phyloP scores from a whole-genome alignment of 139 green algal genomes.

The Chlorella sp. region DNA sequence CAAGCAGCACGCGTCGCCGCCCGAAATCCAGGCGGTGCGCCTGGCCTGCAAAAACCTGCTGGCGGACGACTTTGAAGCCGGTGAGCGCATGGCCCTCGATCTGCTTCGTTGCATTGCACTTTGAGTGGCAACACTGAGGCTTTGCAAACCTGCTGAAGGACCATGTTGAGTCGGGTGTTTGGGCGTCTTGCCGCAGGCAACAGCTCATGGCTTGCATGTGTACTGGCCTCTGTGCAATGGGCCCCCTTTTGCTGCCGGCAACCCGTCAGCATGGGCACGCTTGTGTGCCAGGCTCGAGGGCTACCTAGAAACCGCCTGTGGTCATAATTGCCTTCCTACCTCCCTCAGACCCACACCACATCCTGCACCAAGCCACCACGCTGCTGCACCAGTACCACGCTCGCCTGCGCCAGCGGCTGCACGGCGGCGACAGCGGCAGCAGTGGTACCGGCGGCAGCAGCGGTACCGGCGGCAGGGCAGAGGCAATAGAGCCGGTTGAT shows the following conservation, averaged over 20 bases:
- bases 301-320: no score
- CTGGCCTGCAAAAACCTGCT: constrained; percentile 16
- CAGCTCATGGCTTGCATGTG: no score
- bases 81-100: neutral
- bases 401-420: neutral
- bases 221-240: no score
- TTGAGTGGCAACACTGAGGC: no score
- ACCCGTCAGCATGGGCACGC: no score
- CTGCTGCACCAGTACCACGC: constrained; percentile 29
- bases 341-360: neutral
- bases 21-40: constrained; percentile 15
- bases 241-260: no score
- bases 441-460: no score
- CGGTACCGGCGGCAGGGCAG: neutral
- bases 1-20: constrained; percentile 33
- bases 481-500: neutral
- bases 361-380: neutral
- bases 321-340: no score
- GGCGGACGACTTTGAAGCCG: neutral
- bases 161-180: no score
- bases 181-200: no score
- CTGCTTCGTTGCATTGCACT: no score
- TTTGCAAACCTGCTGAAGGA: constrained; percentile 5
- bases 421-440: neutral
- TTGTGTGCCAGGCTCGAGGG: no score